Evolutionary conservation across 257 asterid species (phyloP).

Genomic region (Scutellaria baicalensis): DNA sequence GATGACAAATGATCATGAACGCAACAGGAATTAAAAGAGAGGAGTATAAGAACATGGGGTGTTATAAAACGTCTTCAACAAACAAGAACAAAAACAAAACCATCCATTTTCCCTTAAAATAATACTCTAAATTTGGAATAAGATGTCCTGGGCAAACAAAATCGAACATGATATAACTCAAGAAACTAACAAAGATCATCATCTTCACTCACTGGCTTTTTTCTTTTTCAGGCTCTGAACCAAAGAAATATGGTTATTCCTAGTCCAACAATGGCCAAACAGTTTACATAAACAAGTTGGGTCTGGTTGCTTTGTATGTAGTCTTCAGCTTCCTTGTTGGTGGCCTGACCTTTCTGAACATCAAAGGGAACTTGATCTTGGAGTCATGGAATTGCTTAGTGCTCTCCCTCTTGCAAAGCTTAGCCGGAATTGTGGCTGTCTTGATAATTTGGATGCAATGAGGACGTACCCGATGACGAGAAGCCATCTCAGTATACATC

Average conservation of each 20-base stretch:
- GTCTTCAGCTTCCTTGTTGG: conserved; percentile 68
- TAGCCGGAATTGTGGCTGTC: conserved; percentile 84
- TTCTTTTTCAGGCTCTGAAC: neutral
- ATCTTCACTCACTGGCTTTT: neutral
- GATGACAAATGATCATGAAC: neutral
- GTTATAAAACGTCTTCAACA: neutral
- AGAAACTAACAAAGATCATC: neutral
- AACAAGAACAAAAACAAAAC: neutral
- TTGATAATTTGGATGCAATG: conserved; percentile 88
- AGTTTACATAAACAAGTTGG: conserved; percentile 55
- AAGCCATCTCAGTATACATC: conserved; percentile 96
- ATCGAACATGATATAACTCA: conserved; percentile 1
- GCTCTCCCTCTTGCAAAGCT: conserved; percentile 89
- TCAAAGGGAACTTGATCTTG: conserved; percentile 74
- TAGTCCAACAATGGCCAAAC: neutral
- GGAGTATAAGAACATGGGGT: neutral
- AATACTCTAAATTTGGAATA: conserved; percentile 3
- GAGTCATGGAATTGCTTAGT: conserved; percentile 79
- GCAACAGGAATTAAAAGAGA: neutral
- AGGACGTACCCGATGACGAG: conserved; percentile 81
- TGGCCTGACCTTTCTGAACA: conserved; percentile 65
- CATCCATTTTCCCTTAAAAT: neutral
- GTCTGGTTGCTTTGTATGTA: conserved; percentile 58
- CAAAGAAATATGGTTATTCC: neutral
- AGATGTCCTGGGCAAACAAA: neutral